These are phyloP conservation scores for Aspergillus hiratsukae DNA, from an alignment of 2,329 filamentous ascomycete species.

Conservation along the genomic window DNA sequence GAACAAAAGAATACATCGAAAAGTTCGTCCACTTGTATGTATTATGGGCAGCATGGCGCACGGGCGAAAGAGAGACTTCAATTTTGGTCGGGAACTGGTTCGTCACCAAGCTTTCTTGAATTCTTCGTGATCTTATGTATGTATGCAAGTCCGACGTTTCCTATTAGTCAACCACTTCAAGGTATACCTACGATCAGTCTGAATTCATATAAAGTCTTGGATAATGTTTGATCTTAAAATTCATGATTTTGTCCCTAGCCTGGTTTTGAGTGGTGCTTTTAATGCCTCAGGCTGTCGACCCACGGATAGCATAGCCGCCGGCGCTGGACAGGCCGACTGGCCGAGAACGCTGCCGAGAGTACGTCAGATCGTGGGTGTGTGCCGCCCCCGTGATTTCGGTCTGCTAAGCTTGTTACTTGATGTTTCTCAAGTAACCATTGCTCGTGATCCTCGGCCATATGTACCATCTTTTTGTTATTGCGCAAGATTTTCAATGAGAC, in stretches of 20 bases:
- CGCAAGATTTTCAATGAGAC: neutral
- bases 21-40: constrained; percentile 26
- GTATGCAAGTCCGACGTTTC: constrained; percentile 1
- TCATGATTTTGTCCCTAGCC: neutral
- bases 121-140: neutral
- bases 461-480: constrained; percentile 8
- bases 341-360: constrained; percentile 16
- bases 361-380: constrained; percentile 16
- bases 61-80: constrained; percentile 28
- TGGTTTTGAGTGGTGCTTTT: neutral
- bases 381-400: constrained; percentile 1
- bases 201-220: neutral
- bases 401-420: constrained; percentile 1
- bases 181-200: neutral
- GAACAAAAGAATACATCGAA: constrained; percentile 22
- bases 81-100: constrained; percentile 12
- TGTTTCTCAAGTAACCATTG: constrained; percentile 4
- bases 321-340: constrained; percentile 10
- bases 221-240: neutral
- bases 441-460: constrained; percentile 2
- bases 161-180: neutral
- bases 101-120: constrained; percentile 6
- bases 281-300: neutral
- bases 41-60: constrained; percentile 39
- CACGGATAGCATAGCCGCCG: neutral